These are phyloP conservation scores for Primulina eburnea DNA, from an alignment of 257 asterid genomes.

Conservation along the genomic window DNA sequence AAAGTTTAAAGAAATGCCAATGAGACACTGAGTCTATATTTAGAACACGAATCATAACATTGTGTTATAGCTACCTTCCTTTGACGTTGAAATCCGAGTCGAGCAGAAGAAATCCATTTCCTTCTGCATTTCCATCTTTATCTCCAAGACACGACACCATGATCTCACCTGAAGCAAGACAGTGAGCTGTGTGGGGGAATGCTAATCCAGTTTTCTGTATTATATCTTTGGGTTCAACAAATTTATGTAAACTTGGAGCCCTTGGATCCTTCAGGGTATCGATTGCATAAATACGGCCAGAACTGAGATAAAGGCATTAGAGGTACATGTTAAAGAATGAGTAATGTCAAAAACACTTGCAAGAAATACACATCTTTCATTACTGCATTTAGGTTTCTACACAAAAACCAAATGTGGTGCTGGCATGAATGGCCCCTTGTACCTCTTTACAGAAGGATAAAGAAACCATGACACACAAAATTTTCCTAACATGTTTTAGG, in stretches of 20 bases:
- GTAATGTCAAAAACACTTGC: too few relatives aligned
- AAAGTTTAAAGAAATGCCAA: neutral
- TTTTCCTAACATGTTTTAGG: neutral
- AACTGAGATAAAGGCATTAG: constrained; percentile 42
- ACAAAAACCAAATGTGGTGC: neutral
- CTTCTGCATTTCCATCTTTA: constrained; percentile 91
- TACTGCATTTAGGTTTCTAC: neutral
- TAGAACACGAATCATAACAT: neutral
- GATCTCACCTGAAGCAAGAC: constrained; percentile 96
- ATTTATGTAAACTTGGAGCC: constrained; percentile 75
- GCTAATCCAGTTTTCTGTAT: constrained; percentile 86
- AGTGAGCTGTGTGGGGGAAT: constrained; percentile 93
- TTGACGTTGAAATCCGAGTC: constrained; percentile 88
- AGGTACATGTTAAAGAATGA: neutral
- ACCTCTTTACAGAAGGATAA: too few relatives aligned
- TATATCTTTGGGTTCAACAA: constrained; percentile 73
- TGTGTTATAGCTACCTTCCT: constrained; percentile 62
- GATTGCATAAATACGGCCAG: constrained; percentile 91
- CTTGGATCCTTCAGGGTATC: constrained; percentile 77
- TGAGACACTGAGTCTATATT: neutral
- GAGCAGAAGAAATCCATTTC: constrained; percentile 89
- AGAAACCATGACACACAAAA: too few relatives aligned
- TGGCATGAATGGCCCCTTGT: neutral
- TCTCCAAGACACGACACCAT: constrained; percentile 98
- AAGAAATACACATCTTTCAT: neutral